Evolutionary conservation across 2,329 filamentous ascomycete species (phyloP), one percentile per base, ranked within the genome.

Genomic region (Berkeleyomyces rouxiae): DNA sequence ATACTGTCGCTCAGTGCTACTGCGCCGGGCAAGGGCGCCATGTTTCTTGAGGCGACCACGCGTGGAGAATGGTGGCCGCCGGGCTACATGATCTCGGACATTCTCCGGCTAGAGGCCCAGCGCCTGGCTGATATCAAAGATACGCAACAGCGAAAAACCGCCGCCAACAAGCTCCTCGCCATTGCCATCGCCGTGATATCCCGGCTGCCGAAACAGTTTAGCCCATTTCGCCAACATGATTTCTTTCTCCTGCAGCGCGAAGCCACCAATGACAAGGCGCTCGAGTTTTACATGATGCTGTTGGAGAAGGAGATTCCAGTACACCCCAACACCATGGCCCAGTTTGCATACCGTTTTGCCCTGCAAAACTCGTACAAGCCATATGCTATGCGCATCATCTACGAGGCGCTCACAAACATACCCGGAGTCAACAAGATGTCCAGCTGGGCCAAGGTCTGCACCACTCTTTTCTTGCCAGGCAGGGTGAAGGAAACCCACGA

Each of bases 371-470:
- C 47, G 40, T 65, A 65, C 49, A 63, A 61, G 44, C 58, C 49
- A 9, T 58, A 58, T 33, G 64, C 64, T 31, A 63, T 65, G 61
- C 55, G 61, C n/a, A 65, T 65, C 31, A 61, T 63, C 40, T 63
- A 61, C 39, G 64, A 74, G 9, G 69, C 79, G 23, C 62, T 81
- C 10, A 68, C 70, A 42, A 68, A 55, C 1, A 68, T 70, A 4
- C 70, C 72, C 0, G 70, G 75, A 10, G 68, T 75, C 57, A 72
- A 77, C 66, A 76, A 78, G 61, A 70, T 69, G 13, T 72, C 70
- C n/a, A 70, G 70, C 51, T 74, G 80, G 63, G 72, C 74, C 33
- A 79, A 77, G 66, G 72, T 79, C 2, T 84, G 79, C 70, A 80
- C 81, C 1, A 72, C 76, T 1, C 72, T 87, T 11, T 68, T 67